Evolutionary conservation across 176 grass and related monocot species (phyloP), one percentile per base, ranked within the genome.

Genomic region (Luzula sylvatica): DNA sequence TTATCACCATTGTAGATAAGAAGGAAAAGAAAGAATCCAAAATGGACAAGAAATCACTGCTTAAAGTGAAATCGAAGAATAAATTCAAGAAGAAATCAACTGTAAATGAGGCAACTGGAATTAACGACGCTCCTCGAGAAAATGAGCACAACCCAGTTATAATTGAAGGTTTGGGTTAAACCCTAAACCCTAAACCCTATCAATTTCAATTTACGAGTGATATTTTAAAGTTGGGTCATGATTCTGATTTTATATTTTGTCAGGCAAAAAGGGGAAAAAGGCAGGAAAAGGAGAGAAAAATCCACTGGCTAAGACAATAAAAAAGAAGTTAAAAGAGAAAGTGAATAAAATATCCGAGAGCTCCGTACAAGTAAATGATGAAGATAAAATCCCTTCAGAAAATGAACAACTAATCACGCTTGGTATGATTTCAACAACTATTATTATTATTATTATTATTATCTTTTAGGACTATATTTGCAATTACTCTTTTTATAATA

Each of bases 11-110:
- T 53, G 3, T 22, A 87, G 83, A 82, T 26, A 87, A 82, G 59
- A 78, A 71, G 56, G 69, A 8, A 38, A 53, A 52, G 15, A 14
- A 65, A 56, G 74, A 75, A 11, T 42, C 58, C 8, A 82, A 66
- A 25, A 42, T 30, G 2, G 59, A 75, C 25, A 77, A 73, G 59
- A 82, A 78, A 13, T 52, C 50, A 44, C 52, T 65, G 54, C 78
- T 82, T 42, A 66, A 72, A 53, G 74, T 87, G 65, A 78, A 87
- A 68, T 60, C 38, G 54, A 72, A 82, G 74, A 35, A 72, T 65
- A 87, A 56, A 75, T 45, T 45, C 25, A 87, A 82, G 68, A 87
- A 87, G 42, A 75, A 46, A 8, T 67, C 45, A 56, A 17, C 13
- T 46, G 44, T 78, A 22, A 48, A 82, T 38, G 27, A 23, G 8